Evolutionary conservation across 176 grass and related monocot genomes (phyloP).

Genomic region (Olyra latifolia): DNA sequence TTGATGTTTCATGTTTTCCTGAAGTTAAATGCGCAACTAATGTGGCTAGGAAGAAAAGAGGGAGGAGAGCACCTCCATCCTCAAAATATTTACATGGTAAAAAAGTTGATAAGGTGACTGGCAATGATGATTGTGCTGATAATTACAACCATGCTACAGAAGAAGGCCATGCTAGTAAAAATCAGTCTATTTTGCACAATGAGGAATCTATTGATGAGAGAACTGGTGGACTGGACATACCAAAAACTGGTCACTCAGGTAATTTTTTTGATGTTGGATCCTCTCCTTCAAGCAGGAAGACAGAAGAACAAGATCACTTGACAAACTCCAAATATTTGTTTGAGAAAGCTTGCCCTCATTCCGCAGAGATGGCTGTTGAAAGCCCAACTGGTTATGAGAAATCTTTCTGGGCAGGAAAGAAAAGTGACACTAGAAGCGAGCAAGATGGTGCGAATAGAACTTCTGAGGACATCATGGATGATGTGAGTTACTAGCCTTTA

Average conservation of each 20-base stretch:
- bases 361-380: neutral
- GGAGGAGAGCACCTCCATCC: constrained; percentile 34
- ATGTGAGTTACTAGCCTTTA: constrained; percentile 56
- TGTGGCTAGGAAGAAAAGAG: constrained; percentile 47
- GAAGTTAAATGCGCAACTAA: constrained; percentile 29
- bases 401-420: constrained; percentile 5
- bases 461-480: constrained; percentile 41
- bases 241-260: constrained; percentile 8
- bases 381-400: constrained; percentile 13
- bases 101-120: constrained; percentile 37
- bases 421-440: neutral
- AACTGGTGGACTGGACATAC: constrained; percentile 9
- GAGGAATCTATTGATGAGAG: constrained; percentile 1
- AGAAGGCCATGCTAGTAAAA: constrained; percentile 20
- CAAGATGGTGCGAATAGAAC: constrained; percentile 36
- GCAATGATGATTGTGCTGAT: constrained; percentile 32
- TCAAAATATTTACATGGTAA: constrained; percentile 24
- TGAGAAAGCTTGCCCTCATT: constrained; percentile 14
- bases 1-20: constrained; percentile 35
- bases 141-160: constrained; percentile 34
- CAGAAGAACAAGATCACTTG: constrained; percentile 30
- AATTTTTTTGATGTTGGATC: constrained; percentile 15
- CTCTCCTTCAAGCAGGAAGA: constrained; percentile 30
- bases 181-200: constrained; percentile 15
- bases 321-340: constrained; percentile 17